A percentile compares a stretch with the other conserved stretches of the same genome.
Conservation (phyloP, 2,329 filamentous ascomycete species). For the Microdochium bolleyi region DNA sequence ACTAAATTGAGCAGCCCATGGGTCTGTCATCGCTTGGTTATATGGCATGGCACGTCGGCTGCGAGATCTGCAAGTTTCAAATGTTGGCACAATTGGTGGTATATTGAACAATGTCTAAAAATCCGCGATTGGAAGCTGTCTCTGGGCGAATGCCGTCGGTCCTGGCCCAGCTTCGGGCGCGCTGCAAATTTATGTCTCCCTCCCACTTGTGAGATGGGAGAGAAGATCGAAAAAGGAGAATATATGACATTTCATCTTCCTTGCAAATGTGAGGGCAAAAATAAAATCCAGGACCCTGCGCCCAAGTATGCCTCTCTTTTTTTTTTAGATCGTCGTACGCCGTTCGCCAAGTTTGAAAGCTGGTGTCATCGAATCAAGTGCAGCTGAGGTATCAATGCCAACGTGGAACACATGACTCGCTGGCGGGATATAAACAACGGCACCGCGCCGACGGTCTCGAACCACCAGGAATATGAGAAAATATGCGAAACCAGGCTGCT, state of each 20-base stretch:
- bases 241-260: constrained; percentile 1
- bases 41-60: no score
- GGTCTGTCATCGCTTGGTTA: no score
- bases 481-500: background rate
- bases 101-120: no score
- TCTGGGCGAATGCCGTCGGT: no score
- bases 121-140: no score
- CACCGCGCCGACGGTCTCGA: background rate
- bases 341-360: constrained; percentile 25
- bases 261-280: constrained; percentile 1
- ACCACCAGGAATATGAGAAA: background rate
- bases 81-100: no score
- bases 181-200: background rate
- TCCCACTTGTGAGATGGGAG: background rate
- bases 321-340: constrained; percentile 24
- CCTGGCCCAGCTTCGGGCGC: background rate
- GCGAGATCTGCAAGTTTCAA: no score
- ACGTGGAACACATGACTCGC: constrained; percentile 1
- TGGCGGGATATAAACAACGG: background rate
- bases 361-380: background rate
- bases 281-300: constrained; percentile 1
- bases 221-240: background rate
- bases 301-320: constrained; percentile 19
- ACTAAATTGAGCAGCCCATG: no score
- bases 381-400: background rate